Evolutionary conservation across 257 asterid genomes (phyloP).

Genomic region (Plantago ovata): DNA sequence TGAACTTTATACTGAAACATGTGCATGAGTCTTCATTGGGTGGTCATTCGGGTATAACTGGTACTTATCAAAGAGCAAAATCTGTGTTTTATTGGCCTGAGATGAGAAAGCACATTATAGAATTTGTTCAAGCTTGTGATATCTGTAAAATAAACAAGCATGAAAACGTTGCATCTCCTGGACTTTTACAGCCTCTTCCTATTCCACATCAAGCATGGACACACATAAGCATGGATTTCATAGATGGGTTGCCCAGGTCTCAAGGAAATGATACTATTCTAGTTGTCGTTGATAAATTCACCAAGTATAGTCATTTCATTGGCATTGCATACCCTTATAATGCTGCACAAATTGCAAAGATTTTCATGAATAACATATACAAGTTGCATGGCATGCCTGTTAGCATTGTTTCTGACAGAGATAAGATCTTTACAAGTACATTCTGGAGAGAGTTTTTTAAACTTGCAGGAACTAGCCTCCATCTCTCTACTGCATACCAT

Average conservation of each 20-base stretch:
- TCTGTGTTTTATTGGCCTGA: not conserved
- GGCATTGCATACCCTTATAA: not conserved
- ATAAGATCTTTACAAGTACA: not conserved
- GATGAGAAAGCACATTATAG: not conserved
- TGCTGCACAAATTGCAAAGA: not conserved
- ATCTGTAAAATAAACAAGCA: not conserved
- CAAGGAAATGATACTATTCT: not conserved
- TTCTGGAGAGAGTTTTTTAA: not conserved
- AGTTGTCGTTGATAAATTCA: not conserved
- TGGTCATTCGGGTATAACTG: not conserved
- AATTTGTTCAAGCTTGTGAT: not conserved
- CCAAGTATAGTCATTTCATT: not conserved
- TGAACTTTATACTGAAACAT: not conserved
- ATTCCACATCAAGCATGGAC: not conserved
- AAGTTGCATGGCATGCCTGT: not conserved
- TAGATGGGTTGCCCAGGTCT: not conserved
- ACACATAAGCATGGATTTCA: constrained; percentile 2
- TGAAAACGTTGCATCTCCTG: not conserved
- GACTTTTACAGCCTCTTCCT: not conserved
- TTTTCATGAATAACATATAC: not conserved
- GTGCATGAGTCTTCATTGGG: not conserved
- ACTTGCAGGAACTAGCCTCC: not conserved
- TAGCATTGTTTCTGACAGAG: not conserved
- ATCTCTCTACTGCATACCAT: not conserved
- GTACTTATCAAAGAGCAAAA: not conserved